phyloP scores from a whole-genome alignment of 176 grass and related monocot genomes.

The Paspalum notatum region DNA sequence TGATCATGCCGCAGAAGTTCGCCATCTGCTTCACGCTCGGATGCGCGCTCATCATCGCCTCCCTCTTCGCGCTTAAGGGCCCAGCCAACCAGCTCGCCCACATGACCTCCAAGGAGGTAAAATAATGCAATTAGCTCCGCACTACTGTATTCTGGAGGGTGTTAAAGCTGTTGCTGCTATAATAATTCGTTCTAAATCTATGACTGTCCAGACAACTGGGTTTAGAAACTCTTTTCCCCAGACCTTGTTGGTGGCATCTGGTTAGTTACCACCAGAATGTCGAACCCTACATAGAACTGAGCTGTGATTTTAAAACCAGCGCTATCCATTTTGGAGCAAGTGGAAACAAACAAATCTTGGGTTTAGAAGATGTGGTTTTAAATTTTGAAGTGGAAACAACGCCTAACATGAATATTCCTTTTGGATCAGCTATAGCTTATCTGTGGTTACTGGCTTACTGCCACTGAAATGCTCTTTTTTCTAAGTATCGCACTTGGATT shows the following conservation, averaged over 20 bases:
- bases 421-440: not conserved
- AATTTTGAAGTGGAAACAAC: too few relatives aligned
- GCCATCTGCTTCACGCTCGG: slow-evolving; percentile 95
- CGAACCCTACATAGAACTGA: too few relatives aligned
- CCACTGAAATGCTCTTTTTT: slow-evolving; percentile 16
- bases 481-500: not conserved
- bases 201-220: not conserved
- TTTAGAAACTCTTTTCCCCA: not conserved
- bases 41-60: slow-evolving; percentile 85
- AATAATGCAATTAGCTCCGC: not conserved
- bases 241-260: not conserved
- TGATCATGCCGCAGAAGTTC: slow-evolving; percentile 96
- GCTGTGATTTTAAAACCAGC: not conserved
- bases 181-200: not conserved
- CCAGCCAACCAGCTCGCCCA: slow-evolving; percentile 79
- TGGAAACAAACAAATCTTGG: not conserved
- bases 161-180: not conserved
- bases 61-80: slow-evolving; percentile 94
- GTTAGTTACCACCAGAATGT: not conserved
- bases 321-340: not conserved
- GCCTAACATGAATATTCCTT: not conserved
- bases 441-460: not conserved
- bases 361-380: too few relatives aligned
- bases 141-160: not conserved
- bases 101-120: slow-evolving; percentile 96